These are phyloP conservation scores for Beta corolliflora DNA, from an alignment of 179 eudicot species.

Conservation along the genomic window DNA sequence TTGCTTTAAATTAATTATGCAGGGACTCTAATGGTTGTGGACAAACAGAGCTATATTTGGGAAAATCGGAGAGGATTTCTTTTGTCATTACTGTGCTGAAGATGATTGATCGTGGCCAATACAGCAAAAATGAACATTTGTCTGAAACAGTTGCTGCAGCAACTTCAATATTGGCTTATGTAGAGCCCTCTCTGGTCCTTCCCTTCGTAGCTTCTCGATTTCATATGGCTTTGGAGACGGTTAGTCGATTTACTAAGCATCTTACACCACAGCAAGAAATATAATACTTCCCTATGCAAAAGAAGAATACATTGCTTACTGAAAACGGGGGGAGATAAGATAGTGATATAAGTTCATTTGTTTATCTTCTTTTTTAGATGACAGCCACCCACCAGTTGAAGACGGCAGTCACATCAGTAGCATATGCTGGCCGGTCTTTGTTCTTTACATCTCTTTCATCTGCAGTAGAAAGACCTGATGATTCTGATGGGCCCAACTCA, in stretches of 20 bases:
- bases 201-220: conserved; percentile 89
- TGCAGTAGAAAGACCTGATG: conserved; percentile 43
- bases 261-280: conserved; percentile 7
- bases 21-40: conserved; percentile 48
- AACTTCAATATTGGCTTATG: conserved; percentile 85
- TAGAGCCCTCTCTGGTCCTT: conserved; percentile 92
- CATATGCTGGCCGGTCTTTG: conserved; percentile 81
- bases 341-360: conserved; percentile 17
- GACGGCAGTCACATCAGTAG: conserved; percentile 90
- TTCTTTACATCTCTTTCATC: conserved; percentile 60
- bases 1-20: conserved; percentile 29
- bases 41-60: conserved; percentile 53
- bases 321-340: not conserved
- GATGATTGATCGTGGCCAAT: conserved; percentile 95
- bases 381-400: conserved; percentile 99
- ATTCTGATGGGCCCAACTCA: conserved; percentile 46
- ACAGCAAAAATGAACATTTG: conserved; percentile 86
- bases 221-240: conserved; percentile 98
- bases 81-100: conserved; percentile 71
- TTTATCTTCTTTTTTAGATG: conserved; percentile 53
- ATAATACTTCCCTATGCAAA: not conserved
- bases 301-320: too few relatives aligned
- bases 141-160: conserved; percentile 95
- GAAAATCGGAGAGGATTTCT: conserved; percentile 67
- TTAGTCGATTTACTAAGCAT: conserved; percentile 35